Evolutionary conservation across 2,329 filamentous ascomycete species (phyloP).

Genomic region (Cordyceps cateniannulata): DNA sequence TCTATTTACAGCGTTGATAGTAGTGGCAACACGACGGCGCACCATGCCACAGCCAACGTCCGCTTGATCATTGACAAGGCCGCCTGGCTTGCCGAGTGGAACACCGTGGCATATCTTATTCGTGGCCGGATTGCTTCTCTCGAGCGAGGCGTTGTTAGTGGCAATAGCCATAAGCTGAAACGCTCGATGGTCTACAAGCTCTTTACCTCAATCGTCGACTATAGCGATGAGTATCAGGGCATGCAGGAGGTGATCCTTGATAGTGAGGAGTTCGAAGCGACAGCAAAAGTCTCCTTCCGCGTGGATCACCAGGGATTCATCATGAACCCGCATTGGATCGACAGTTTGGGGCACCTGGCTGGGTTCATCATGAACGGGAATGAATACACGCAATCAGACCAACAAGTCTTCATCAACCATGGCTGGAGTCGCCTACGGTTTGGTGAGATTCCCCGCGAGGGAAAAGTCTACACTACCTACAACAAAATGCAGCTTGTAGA

Average conservation of each 20-base stretch:
- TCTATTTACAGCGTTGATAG: slow-evolving; percentile 19
- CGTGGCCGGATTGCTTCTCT: neutral
- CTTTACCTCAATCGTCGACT: slow-evolving; percentile 47
- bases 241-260: slow-evolving; percentile 50
- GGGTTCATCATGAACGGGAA: slow-evolving; percentile 57
- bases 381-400: slow-evolving; percentile 40
- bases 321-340: slow-evolving; percentile 53
- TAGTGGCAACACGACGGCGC: slow-evolving; percentile 12
- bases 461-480: slow-evolving; percentile 48
- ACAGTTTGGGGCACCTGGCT: slow-evolving; percentile 52
- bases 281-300: slow-evolving; percentile 37
- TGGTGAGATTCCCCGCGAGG: slow-evolving; percentile 25
- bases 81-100: neutral
- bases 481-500: slow-evolving; percentile 48
- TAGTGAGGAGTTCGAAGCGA: slow-evolving; percentile 41
- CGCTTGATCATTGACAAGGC: neutral
- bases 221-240: slow-evolving; percentile 43
- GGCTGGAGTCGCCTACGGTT: slow-evolving; percentile 51
- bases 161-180: neutral
- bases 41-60: slow-evolving; percentile 1
- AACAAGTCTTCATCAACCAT: slow-evolving; percentile 53
- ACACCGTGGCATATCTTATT: neutral
- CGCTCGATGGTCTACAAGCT: slow-evolving; percentile 51
- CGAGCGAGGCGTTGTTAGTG: neutral
- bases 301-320: slow-evolving; percentile 43